Percentiles rank a stretch among this genome's conserved stretches.
Evolutionary conservation across 192 early-diverging fungal species (phyloP).

Genomic region (Mortierella hygrophila): DNA sequence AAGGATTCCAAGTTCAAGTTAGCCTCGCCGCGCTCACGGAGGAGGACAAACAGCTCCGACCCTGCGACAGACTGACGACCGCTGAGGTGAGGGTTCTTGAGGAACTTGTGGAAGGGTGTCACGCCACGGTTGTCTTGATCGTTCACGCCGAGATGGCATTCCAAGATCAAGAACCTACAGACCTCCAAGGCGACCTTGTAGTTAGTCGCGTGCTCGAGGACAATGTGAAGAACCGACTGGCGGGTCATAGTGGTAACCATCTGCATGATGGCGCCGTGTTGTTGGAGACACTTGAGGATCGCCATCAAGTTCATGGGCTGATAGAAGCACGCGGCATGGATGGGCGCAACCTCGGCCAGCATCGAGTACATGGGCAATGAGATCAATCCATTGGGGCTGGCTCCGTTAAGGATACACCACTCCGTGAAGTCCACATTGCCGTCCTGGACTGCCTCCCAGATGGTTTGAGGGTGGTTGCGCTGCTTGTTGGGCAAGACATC

Average conservation of each 20-base stretch:
- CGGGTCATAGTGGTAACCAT: constrained; percentile 41
- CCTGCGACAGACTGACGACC: constrained; percentile 34
- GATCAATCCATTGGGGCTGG: constrained; percentile 26
- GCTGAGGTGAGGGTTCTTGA: constrained; percentile 47
- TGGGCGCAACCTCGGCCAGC: constrained; percentile 45
- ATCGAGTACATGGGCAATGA: constrained; percentile 38
- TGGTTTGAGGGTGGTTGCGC: constrained; percentile 23
- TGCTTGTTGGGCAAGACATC: constrained; percentile 22
- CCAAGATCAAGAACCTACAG: constrained; percentile 34
- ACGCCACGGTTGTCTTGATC: constrained; percentile 43
- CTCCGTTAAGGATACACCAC: constrained; percentile 34
- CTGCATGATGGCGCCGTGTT: constrained; percentile 43
- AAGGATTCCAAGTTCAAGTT: constrained; percentile 33
- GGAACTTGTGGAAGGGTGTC: constrained; percentile 54
- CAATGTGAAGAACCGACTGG: constrained; percentile 44
- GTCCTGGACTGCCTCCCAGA: constrained; percentile 52
- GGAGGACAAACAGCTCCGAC: constrained; percentile 37
- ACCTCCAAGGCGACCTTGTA: constrained; percentile 36
- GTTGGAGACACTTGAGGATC: constrained; percentile 30
- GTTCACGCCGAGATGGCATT: constrained; percentile 40
- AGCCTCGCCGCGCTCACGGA: constrained; percentile 45
- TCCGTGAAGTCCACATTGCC: constrained; percentile 43
- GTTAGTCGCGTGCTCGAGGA: constrained; percentile 45
- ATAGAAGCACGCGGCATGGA: constrained; percentile 49
- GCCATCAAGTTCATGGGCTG: constrained; percentile 39